These are phyloP conservation scores for Anthostomella pinea DNA, from an alignment of 2,329 filamentous ascomycete species.

Conservation along the genomic window DNA sequence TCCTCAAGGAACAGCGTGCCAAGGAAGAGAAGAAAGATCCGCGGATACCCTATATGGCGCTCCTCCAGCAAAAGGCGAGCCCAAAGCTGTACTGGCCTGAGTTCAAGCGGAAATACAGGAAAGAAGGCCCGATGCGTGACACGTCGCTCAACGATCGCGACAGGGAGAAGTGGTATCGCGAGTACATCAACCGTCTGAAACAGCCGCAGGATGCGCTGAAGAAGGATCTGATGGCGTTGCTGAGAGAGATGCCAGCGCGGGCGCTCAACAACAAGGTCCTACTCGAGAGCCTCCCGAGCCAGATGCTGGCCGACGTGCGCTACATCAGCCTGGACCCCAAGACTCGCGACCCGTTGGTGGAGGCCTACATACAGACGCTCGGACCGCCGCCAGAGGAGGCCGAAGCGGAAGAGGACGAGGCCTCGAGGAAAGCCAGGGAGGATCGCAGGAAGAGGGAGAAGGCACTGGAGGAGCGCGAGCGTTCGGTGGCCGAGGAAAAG, in stretches of 20 bases:
- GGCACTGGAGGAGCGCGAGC: conserved; percentile 64
- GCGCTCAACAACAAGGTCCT: conserved; percentile 59
- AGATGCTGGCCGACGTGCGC: conserved; percentile 63
- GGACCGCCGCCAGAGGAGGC: conserved; percentile 49
- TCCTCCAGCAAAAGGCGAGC: conserved; percentile 78
- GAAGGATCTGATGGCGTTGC: conserved; percentile 63
- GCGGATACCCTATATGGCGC: conserved; percentile 73
- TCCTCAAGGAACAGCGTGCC: conserved; percentile 68
- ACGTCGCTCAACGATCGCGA: conserved; percentile 70
- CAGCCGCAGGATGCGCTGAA: conserved; percentile 65
- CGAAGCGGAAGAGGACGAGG: conserved; percentile 51
- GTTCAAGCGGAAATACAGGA: conserved; percentile 87
- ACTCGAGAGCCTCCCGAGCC: conserved; percentile 56
- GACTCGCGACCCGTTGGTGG: conserved; percentile 62
- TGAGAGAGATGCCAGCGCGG: conserved; percentile 58
- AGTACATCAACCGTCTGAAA: conserved; percentile 66
- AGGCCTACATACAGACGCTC: conserved; percentile 63
- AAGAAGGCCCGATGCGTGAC: conserved; percentile 77
- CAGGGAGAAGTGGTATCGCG: conserved; percentile 75
- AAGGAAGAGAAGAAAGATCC: conserved; percentile 81
- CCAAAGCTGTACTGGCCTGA: conserved; percentile 97
- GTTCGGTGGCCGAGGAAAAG: conserved; percentile 61
- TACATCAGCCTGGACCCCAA: conserved; percentile 64
- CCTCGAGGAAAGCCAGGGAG: conserved; percentile 45
- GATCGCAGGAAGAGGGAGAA: conserved; percentile 60